Percentiles rank a stretch among this genome's conserved stretches.
Conservation (phyloP, 257 asterid genomes). For the Ilex asprella region DNA sequence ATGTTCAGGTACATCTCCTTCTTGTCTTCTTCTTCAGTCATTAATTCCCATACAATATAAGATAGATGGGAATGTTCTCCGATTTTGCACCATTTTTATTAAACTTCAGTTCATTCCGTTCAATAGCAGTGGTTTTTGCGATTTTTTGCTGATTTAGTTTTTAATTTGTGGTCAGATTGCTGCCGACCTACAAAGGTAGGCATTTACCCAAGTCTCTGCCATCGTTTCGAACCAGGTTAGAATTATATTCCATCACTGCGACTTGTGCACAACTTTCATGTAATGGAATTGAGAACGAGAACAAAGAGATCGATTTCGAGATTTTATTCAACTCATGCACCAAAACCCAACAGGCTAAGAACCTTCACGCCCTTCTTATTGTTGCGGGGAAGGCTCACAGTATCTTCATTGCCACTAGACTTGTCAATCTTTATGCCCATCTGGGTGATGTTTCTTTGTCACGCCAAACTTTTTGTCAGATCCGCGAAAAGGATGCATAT, state of each 20-base stretch:
- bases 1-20: too few species aligned
- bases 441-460: constrained; percentile 57
- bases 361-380: constrained; percentile 62
- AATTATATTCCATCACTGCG: constrained; percentile 18
- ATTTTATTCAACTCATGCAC: constrained; percentile 47
- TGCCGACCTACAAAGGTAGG: constrained; percentile 27
- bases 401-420: constrained; percentile 42
- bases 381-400: constrained; percentile 59
- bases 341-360: constrained; percentile 30
- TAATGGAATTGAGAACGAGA: constrained; percentile 17
- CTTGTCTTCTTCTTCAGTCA: too few species aligned
- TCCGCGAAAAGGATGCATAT: constrained; percentile 51
- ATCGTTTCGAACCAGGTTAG: constrained; percentile 10
- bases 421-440: constrained; percentile 57
- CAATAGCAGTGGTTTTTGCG: too few species aligned
- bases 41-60: too few species aligned
- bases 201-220: constrained; percentile 12
- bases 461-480: constrained; percentile 35
- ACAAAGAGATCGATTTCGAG: constrained; percentile 43
- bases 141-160: too few species aligned
- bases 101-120: too few species aligned
- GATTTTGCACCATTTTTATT: too few species aligned
- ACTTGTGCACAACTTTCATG: constrained; percentile 23
- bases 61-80: too few species aligned
- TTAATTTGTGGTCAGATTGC: too few species aligned